A percentile compares a stretch with the other conserved stretches of the same genome.
These are phyloP conservation scores for Pleurotus eryngii DNA, from an alignment of 768 basidiomycete species.

Conservation along the genomic window DNA sequence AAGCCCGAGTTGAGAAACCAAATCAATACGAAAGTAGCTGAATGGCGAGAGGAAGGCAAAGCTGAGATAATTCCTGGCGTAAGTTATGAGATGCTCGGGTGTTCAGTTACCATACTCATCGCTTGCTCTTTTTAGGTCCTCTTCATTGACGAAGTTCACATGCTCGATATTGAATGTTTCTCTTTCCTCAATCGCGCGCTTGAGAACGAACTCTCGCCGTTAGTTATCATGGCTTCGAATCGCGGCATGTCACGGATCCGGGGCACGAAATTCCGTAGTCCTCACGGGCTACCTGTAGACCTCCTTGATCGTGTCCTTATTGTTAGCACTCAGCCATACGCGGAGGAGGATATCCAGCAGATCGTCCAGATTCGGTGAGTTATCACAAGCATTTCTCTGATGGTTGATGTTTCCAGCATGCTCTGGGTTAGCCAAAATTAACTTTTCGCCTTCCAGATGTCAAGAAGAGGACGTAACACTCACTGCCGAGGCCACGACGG, in stretches of 20 bases:
- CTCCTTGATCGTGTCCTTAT: slow-evolving; percentile 94
- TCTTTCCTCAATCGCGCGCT: slow-evolving; percentile 96
- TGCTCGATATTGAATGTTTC: slow-evolving; percentile 99
- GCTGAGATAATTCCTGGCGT: slow-evolving; percentile 97
- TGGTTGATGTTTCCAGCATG: neutral
- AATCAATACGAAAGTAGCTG: slow-evolving; percentile 94
- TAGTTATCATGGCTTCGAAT: slow-evolving; percentile 99
- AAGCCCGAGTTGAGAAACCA: slow-evolving; percentile 95
- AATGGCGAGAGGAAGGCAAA: slow-evolving; percentile 99
- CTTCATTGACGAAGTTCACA: slow-evolving; percentile 99
- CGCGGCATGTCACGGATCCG: slow-evolving; percentile 92
- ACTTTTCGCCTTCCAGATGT: slow-evolving; percentile 43
- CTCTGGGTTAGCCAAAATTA: neutral
- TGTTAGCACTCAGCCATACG: slow-evolving; percentile 88
- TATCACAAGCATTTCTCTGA: slow-evolving; percentile 3
- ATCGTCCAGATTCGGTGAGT: slow-evolving; percentile 89
- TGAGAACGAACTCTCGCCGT: slow-evolving; percentile 87
- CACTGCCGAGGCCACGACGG: slow-evolving; percentile 62
- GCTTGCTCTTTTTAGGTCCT: slow-evolving; percentile 59
- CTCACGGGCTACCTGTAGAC: slow-evolving; percentile 94
- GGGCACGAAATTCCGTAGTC: slow-evolving; percentile 91
- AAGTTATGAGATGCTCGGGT: slow-evolving; percentile 22
- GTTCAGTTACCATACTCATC: neutral
- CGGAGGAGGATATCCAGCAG: slow-evolving; percentile 78
- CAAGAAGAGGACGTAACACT: slow-evolving; percentile 95